Percentiles rank a stretch among this genome's conserved stretches.
These are phyloP conservation scores for Mycena rebaudengoi DNA, from an alignment of 768 basidiomycete species.

Conservation along the genomic window DNA sequence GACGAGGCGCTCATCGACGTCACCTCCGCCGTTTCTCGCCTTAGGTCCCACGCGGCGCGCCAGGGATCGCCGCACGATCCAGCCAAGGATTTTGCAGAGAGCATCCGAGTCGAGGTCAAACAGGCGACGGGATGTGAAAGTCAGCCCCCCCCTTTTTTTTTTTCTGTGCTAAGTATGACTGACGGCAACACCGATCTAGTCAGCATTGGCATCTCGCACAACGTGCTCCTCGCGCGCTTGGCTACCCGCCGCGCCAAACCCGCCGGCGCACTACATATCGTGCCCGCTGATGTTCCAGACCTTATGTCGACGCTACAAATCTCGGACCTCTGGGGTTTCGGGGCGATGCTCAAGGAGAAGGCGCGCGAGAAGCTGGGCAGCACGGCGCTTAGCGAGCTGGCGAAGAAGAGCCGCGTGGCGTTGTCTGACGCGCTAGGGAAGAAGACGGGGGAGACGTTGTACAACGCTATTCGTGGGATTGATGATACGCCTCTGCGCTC, in stretches of 20 bases:
- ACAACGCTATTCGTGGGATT: conserved; percentile 83
- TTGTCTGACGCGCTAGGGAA: conserved; percentile 83
- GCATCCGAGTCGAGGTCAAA: conserved; percentile 79
- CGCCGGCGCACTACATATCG: conserved; percentile 83
- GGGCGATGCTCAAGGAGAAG: conserved; percentile 77
- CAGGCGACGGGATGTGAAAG: conserved; percentile 89
- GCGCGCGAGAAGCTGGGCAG: conserved; percentile 81
- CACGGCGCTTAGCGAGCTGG: conserved; percentile 73
- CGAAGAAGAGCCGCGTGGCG: conserved; percentile 65
- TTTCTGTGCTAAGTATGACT: background rate
- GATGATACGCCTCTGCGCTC: conserved; percentile 84
- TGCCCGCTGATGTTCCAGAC: conserved; percentile 55
- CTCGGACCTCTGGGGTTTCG: conserved; percentile 88
- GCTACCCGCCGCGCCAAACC: conserved; percentile 94
- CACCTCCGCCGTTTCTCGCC: conserved; percentile 62
- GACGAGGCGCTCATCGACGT: conserved; percentile 97
- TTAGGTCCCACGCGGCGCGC: conserved; percentile 36
- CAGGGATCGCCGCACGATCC: conserved; percentile 55
- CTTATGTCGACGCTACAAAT: conserved; percentile 78
- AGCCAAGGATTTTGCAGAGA: conserved; percentile 82
- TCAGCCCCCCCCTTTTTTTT: conserved; percentile 37
- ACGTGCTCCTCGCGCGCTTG: conserved; percentile 91
- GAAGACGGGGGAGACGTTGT: conserved; percentile 84
- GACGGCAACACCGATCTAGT: conserved; percentile 63
- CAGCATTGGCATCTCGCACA: conserved; percentile 91